These are phyloP conservation scores for Thelephora terrestris DNA, from an alignment of 1,284 basidiomycete species.

Conservation along the genomic window DNA sequence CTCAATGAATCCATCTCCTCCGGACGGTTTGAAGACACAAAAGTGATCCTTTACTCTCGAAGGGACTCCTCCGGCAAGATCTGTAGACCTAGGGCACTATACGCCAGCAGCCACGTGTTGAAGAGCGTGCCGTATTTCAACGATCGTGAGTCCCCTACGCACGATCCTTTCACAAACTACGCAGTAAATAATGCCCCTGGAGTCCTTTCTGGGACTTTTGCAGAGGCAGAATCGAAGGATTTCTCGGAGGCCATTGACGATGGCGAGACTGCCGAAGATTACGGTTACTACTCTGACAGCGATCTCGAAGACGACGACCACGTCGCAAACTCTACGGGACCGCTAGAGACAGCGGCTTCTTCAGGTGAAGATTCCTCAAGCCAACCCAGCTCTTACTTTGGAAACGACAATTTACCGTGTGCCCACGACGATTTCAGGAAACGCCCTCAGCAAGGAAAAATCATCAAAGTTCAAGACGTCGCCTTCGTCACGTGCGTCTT, in stretches of 20 bases:
- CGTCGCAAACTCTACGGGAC: no score
- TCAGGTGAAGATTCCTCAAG: no score
- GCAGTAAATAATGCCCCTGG: not conserved
- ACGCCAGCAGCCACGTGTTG: constrained; percentile 13
- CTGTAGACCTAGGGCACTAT: constrained; percentile 7
- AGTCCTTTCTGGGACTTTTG: not conserved
- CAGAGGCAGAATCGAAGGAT: not conserved
- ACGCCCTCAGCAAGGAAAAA: not conserved
- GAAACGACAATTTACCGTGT: no score
- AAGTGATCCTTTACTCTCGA: constrained; percentile 11
- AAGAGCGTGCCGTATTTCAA: constrained; percentile 8
- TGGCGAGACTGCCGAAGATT: not conserved
- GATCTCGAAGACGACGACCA: not conserved
- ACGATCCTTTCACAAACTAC: not conserved
- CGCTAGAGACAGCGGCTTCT: no score
- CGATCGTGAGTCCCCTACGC: constrained; percentile 6
- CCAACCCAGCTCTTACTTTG: no score
- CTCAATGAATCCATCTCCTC: constrained; percentile 7
- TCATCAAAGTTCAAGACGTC: not conserved
- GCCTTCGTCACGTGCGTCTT: not conserved
- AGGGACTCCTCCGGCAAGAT: constrained; percentile 8
- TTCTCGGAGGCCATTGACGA: not conserved
- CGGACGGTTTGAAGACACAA: constrained; percentile 12
- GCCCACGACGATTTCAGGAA: not conserved
- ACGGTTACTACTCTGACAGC: not conserved